These are phyloP conservation scores for Zygoascus tannicola DNA, from an alignment of 805 yeast species.

Conservation along the genomic window DNA sequence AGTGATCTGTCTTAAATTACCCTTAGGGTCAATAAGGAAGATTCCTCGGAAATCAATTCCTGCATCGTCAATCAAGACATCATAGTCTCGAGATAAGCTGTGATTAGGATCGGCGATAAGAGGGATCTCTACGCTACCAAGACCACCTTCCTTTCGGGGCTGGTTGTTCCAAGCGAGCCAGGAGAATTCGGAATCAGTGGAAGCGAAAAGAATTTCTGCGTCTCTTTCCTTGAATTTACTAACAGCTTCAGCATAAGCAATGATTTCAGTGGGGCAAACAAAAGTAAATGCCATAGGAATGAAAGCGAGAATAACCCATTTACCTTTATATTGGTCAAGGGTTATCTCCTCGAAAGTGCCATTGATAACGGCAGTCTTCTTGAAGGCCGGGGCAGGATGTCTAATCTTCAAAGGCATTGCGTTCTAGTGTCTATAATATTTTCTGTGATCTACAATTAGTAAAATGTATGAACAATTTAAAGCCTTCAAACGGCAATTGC, in stretches of 20 bases:
- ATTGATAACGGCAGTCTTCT: constrained; percentile 94
- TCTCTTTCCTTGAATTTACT: constrained; percentile 81
- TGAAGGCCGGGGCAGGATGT: constrained; percentile 94
- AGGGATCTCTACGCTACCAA: constrained; percentile 92
- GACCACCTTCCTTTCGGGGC: constrained; percentile 95
- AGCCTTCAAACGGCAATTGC: too few species aligned
- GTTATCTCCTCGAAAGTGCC: constrained; percentile 93
- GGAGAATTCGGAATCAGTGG: constrained; percentile 97
- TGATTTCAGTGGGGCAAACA: constrained; percentile 98
- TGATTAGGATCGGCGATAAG: constrained; percentile 96
- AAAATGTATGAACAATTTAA: too few species aligned
- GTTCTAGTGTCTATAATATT: too few species aligned
- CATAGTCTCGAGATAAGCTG: constrained; percentile 88
- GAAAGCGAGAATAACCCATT: constrained; percentile 95
- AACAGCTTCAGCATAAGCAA: constrained; percentile 95
- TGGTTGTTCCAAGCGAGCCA: constrained; percentile 97
- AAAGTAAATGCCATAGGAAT: constrained; percentile 99
- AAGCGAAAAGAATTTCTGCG: constrained; percentile 86
- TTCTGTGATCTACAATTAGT: too few species aligned
- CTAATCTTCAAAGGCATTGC: constrained; percentile 85
- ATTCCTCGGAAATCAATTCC: constrained; percentile 98
- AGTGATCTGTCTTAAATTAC: constrained; percentile 90
- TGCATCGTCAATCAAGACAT: constrained; percentile 92
- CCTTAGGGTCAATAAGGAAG: constrained; percentile 95
- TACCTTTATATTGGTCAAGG: constrained; percentile 92